A percentile compares a stretch with the other conserved stretches of the same genome.
Conservation (phyloP, 257 asterid genomes). For the Solanum medicagineum region DNA sequence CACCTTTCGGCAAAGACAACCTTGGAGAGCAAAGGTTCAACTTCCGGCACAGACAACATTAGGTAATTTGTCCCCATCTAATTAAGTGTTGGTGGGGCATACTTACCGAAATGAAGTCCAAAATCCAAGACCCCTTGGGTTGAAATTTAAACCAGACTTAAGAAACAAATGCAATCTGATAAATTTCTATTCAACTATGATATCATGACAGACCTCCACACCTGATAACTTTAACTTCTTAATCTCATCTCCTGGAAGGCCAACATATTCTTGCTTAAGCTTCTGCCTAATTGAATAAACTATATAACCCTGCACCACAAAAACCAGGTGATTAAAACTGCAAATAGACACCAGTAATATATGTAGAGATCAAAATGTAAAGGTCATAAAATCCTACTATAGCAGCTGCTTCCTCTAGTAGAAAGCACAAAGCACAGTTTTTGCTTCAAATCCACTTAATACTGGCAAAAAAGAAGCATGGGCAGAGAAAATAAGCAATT, state of each 20-base stretch:
- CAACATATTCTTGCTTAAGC: conserved; percentile 69
- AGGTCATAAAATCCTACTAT: not conserved
- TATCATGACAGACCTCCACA: conserved; percentile 48
- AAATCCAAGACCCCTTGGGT: not conserved
- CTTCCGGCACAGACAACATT: not conserved
- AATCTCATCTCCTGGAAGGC: conserved; percentile 57
- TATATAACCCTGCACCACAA: conserved; percentile 55
- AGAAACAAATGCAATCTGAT: not conserved
- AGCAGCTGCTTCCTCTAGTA: not conserved
- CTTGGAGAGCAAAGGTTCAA: not conserved
- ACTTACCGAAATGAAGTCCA: not conserved
- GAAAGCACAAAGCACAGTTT: not conserved
- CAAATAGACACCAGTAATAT: not conserved
- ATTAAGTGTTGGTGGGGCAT: not conserved
- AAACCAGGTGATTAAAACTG: not conserved
- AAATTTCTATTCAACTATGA: not conserved
- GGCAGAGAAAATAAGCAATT: not conserved
- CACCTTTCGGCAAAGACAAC: not conserved
- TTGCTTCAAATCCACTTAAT: not conserved
- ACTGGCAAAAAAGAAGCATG: not conserved
- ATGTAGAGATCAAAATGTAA: not conserved
- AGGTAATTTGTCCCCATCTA: not conserved
- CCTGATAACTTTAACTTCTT: conserved; percentile 69
- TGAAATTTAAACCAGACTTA: not conserved
- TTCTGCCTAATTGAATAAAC: conserved; percentile 69